Evolutionary conservation across 1,139 yeast species (phyloP), one percentile per base, ranked within the genome.

Genomic region (Hyphopichia wangnamkhiaoensis): DNA sequence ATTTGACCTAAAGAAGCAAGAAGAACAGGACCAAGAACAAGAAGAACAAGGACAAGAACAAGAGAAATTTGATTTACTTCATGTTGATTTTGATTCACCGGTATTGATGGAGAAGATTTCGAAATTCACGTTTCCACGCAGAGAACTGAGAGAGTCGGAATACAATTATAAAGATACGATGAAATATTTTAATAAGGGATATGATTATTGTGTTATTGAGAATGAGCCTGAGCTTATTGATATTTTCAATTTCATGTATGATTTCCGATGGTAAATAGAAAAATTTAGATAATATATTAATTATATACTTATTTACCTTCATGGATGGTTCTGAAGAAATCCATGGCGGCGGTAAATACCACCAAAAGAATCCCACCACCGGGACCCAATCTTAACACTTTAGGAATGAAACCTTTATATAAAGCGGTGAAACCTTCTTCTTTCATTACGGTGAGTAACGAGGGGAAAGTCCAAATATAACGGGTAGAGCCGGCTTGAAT

Each of bases 341-440:
- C 96, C 95, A 91, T 90, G 54, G 93, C 82, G 27, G 91, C 76
- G 37, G 97, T 89, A 74, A 90, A 93, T 15, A 94, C 98, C 39
- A 94, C 98, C 62, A 93, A 76, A 59, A 94, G 74, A 53, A 94
- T 91, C 72, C 98, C 98, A 62, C 98, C 99, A 58, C 98, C 98
- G 45, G 98, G 98, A 40, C 98, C 98, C 54, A 94, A 77, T 77
- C 98, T 84, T 62, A 93, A 77, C 16, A 94, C 98, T 76, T 94
- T 94, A 53, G 99, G 98, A 53, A 93, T 64, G 79, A 93, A 93
- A 34, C 97, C 98, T 71, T 88, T 91, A 68, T 90, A 90, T 44
- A 91, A 77, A 12, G 97, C 96, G 42, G 69, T 74, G 53, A 87
- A 79, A 28, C 96, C 97, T 74, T 91, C 98, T 66, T 93, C 98